phyloP scores from a whole-genome alignment of 192 early-diverging fungal species.

The Gonapodya sp. region DNA sequence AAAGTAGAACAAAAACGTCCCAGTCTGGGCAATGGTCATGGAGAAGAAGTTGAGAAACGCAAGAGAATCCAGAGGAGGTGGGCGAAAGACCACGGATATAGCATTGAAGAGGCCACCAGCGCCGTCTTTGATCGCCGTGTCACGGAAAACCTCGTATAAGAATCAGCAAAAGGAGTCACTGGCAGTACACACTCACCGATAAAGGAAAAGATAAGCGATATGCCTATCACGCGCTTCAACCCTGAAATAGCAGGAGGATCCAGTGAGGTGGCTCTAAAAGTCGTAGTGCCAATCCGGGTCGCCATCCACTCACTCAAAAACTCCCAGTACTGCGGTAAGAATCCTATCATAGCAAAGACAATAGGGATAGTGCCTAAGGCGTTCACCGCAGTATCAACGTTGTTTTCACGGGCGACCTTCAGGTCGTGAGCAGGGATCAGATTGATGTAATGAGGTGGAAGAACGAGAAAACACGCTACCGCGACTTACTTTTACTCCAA shows the following conservation, averaged over 20 bases:
- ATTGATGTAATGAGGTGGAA: not conserved
- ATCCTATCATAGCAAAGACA: not conserved
- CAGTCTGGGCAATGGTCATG: not conserved
- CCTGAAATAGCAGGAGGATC: too few species aligned
- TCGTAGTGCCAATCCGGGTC: too few species aligned
- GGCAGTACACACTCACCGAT: too few species aligned
- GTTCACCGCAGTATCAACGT: not conserved
- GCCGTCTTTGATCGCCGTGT: not conserved
- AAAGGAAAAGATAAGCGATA: not conserved
- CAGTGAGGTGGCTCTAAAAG: too few species aligned
- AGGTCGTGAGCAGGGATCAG: too few species aligned
- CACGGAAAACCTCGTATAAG: too few species aligned
- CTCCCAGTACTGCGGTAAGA: conserved; percentile 5
- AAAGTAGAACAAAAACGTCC: not conserved
- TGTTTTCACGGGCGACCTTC: not conserved
- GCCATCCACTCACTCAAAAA: not conserved
- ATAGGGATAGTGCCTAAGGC: not conserved
- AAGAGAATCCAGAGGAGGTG: not conserved
- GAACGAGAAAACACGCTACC: not conserved
- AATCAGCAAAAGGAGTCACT: too few species aligned
- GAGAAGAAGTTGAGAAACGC: not conserved
- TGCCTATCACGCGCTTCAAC: conserved; percentile 2
- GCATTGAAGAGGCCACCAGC: not conserved
- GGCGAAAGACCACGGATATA: not conserved
- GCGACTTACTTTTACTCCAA: not conserved